Base-by-base conservation (phyloP, 2,329 filamentous ascomycete genomes). In the Apiospora phragmitis region DNA sequence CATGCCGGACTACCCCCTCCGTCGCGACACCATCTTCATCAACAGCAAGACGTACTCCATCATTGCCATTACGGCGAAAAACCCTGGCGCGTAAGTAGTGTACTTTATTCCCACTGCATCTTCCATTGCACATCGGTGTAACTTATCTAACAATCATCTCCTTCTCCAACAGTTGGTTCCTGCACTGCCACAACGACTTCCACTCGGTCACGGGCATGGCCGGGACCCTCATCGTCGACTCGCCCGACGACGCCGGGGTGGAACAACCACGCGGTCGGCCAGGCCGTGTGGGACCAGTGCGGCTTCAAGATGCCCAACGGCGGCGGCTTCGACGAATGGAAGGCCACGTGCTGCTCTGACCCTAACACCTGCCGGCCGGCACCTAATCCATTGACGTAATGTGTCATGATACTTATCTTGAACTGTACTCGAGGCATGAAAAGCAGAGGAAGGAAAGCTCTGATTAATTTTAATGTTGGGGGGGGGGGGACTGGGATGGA, bases 261-360 rank as follows among this genome's bases (percentile, higher is more conserved):
- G 68, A 65, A 69, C 68, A 65, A 65, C 49, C 24, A 18, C n/a
- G 8, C n/a, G 43, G 35, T 47, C 4, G 68, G 51, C 49, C 68
- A 69, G 24, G 59, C 35, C 16, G 51, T 69, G 14, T 69, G 68
- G 68, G 55, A 69, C 41, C 68, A 69, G 38, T 69, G 68, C 42
- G 49, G 51, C 16, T 69, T 69, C 68, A 65, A 69, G 68, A 69
- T 55, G 38, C 35, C 32, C 24, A 62, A 41, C 68, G 68, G 68
- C 18, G 68, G 68, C 16, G 68, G 51, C 35, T 69, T 24, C 26
- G 14, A 38, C 18, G 68, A 69, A 24, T 69, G 26, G 70, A 70
- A 16, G 79, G 79, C 68, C 75, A 77, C 65, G 71, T 75, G 32
- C 80, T 75, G 70, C 78, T 75, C 67, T 74, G 32, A 66, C 21